A percentile compares a stretch with the other conserved stretches of the same genome.
Conservation (phyloP, 352 stramenopile genomes). For the Pythium plurisporium region DNA sequence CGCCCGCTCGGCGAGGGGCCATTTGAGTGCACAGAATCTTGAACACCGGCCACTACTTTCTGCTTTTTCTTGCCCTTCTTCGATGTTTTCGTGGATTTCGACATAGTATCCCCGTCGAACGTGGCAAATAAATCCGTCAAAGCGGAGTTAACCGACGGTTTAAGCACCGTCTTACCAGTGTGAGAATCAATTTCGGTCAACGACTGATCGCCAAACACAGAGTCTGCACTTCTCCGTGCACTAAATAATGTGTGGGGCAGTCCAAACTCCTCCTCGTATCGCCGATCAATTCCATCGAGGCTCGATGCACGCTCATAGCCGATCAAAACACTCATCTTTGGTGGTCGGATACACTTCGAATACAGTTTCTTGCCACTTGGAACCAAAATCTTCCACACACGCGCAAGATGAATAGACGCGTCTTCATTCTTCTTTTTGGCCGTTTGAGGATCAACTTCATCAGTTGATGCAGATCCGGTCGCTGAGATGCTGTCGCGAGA, state of each 20-base stretch:
- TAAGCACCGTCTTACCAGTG: constrained; percentile 4
- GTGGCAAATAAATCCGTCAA: constrained; percentile 6
- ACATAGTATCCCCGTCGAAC: constrained; percentile 2
- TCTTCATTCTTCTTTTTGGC: constrained; percentile 10
- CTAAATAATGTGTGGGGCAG: not conserved
- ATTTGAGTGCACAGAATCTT: not conserved
- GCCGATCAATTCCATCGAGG: constrained; percentile 2
- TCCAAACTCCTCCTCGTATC: constrained; percentile 17
- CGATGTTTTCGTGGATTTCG: not conserved
- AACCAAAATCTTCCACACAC: constrained; percentile 8
- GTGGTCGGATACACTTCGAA: constrained; percentile 12
- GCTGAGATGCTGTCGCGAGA: constrained; percentile 5
- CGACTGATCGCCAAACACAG: not conserved
- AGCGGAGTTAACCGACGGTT: not conserved
- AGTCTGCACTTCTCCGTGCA: not conserved
- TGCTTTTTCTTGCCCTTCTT: constrained; percentile 42
- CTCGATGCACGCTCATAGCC: constrained; percentile 5
- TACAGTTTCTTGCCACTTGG: not conserved
- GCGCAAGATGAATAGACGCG: not conserved
- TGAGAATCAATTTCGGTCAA: constrained; percentile 2
- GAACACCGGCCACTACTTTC: constrained; percentile 17
- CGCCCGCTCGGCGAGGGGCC: too few species aligned
- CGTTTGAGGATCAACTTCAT: constrained; percentile 1
- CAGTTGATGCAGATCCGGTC: not conserved
- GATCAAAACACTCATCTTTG: constrained; percentile 16